Percentiles rank a stretch among this genome's conserved stretches.
phyloP scores from a whole-genome alignment of 176 grass and related monocot genomes.

The Avena insularis region DNA sequence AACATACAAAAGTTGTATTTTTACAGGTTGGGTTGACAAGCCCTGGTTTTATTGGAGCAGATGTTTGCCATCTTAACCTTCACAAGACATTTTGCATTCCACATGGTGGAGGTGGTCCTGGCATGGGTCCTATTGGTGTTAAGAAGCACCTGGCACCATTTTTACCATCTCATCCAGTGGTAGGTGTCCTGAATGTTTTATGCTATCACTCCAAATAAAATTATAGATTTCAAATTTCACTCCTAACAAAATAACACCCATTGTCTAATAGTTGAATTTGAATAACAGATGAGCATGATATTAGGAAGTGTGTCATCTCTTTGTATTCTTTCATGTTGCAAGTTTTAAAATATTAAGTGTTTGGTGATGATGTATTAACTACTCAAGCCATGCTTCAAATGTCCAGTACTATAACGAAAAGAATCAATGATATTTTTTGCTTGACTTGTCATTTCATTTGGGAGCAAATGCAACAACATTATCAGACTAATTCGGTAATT shows the following conservation, averaged over 20 bases:
- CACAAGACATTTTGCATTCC: slow-evolving; percentile 99
- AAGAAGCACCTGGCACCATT: slow-evolving; percentile 98
- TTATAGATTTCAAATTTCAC: background rate
- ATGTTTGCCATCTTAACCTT: slow-evolving; percentile 98
- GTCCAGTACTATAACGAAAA: background rate
- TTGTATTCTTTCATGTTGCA: slow-evolving; percentile 1
- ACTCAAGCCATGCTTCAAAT: background rate
- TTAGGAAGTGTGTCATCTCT: background rate
- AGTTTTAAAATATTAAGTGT: background rate
- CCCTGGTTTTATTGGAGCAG: slow-evolving; percentile 97
- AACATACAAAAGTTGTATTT: slow-evolving; percentile 23
- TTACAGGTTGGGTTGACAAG: slow-evolving; percentile 95
- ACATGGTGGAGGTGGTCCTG: slow-evolving; percentile 97
- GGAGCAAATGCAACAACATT: slow-evolving; percentile 13
- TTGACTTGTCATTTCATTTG: background rate
- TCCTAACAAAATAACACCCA: background rate
- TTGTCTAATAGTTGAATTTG: background rate
- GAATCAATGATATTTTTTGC: background rate
- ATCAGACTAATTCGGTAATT: slow-evolving; percentile 24
- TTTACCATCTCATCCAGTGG: slow-evolving; percentile 98
- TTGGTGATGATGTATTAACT: slow-evolving; percentile 4
- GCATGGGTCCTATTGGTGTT: slow-evolving; percentile 99
- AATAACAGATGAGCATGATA: slow-evolving; percentile 2
- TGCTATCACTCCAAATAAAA: slow-evolving; percentile 25
- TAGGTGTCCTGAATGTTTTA: slow-evolving; percentile 53